Conservation (phyloP, 441 rosid species). For the Croton laevigatus region DNA sequence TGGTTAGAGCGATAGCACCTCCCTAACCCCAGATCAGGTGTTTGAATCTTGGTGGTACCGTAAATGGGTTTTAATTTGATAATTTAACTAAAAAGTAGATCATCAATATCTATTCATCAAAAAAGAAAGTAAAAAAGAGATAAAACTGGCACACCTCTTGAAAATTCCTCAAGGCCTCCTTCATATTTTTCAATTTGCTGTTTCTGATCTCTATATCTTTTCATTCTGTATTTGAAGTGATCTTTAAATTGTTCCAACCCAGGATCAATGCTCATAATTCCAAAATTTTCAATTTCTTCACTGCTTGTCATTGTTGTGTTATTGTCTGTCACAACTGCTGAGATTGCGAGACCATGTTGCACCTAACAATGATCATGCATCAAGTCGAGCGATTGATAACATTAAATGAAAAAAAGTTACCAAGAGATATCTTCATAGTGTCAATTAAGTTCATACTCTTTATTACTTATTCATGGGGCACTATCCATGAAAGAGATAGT, state of each 20-base stretch:
- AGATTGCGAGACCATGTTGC: conserved; percentile 29
- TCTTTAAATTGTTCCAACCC: conserved; percentile 53
- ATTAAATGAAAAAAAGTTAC: neutral
- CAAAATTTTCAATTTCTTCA: conserved; percentile 42
- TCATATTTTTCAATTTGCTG: conserved; percentile 54
- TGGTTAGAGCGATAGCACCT: too few species aligned
- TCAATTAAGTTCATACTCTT: neutral
- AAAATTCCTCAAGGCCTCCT: conserved; percentile 70
- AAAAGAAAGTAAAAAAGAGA: conserved; percentile 12
- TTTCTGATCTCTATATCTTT: conserved; percentile 52
- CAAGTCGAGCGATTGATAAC: neutral
- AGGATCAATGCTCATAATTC: conserved; percentile 51
- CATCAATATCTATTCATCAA: neutral
- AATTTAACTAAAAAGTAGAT: neutral
- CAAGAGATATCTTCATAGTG: neutral
- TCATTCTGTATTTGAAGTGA: conserved; percentile 61
- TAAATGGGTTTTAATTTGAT: too few species aligned
- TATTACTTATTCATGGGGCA: neutral
- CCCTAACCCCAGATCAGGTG: too few species aligned
- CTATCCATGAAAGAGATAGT: neutral
- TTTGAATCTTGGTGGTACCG: too few species aligned
- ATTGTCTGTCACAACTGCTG: conserved; percentile 49
- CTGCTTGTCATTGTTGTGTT: conserved; percentile 33
- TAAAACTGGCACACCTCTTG: conserved; percentile 44
- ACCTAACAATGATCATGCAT: conserved; percentile 28